Evolutionary conservation across 176 grass and related monocot species (phyloP), one percentile per base, ranked within the genome.

Genomic region (Paspalum vaginatum): DNA sequence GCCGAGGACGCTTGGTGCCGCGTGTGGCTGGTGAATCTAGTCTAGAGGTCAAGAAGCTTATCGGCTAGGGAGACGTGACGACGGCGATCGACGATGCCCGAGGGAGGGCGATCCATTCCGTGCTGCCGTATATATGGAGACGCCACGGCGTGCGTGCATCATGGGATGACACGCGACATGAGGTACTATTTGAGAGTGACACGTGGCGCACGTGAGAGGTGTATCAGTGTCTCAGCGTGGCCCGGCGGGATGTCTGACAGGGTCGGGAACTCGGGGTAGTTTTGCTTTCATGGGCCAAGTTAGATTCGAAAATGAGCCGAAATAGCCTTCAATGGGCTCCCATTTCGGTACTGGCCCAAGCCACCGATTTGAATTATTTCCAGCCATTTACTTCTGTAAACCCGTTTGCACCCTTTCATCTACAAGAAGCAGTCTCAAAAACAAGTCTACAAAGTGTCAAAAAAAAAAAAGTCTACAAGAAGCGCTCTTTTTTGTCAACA

Each of bases 1-100:
- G 44, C 2, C 11, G 20, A 75, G 39, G 53, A 16, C 7, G 39
- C 53, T 25, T 16, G 73, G 54, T 4, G 20, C 38, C 72, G 54
- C n/a, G 54, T 76, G 13, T 59, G 41, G 13, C 40, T 45, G 39
- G 72, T 58, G 72, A 2, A 72, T 52, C 18, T 74, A 57, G 72
- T 52, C 18, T 74, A 57, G 72, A 75, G 38, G 1, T n/a, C 38
- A 20, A 7, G 27, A 64, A 40, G 37, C 39, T 25, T 59, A 58
- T 75, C 72, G n/a, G 11, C 21, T 75, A 1, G 20, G 20, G 71
- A 32, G 32, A 32, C 1, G n/a, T n/a, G 71, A 42, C 24, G 72
- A 74, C 38, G 72, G 56, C 24, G 22, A 10, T n/a, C 32, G 71
- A n/a, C 37, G 20, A 20, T 42, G 24, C 72, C 20, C 52, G 52